Conservation (phyloP, 2,329 filamentous ascomycete species). For the Ophiostoma sp. region DNA sequence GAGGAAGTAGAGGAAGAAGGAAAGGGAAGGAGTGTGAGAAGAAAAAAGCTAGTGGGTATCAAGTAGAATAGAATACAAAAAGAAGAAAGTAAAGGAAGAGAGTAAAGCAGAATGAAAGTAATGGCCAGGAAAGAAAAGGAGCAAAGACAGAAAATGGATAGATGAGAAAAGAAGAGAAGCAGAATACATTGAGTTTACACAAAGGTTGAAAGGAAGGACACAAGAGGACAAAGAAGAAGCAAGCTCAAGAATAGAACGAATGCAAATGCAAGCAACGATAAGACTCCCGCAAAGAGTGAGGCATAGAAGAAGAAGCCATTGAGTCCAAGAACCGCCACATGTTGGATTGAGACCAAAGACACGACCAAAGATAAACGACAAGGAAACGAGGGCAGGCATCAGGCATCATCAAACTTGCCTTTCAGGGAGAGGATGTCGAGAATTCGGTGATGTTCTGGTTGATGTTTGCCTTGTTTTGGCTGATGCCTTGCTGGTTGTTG, state of each 20-base stretch:
- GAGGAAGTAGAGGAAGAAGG: background rate
- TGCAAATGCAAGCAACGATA: no score
- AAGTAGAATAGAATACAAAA: background rate
- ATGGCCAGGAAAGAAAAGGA: background rate
- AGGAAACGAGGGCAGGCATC: background rate
- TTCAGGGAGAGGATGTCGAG: background rate
- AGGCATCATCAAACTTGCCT: conserved; percentile 5
- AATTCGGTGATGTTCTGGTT: background rate
- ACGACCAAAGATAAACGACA: background rate
- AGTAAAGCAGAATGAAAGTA: background rate
- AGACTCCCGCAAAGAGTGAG: no score
- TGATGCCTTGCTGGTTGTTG: background rate
- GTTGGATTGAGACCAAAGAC: no score
- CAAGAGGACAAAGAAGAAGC: no score
- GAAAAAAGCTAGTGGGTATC: background rate
- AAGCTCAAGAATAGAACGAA: no score
- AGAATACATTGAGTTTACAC: no score
- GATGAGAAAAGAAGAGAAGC: no score
- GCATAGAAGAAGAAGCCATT: no score
- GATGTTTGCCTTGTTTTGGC: background rate
- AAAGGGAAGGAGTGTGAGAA: background rate
- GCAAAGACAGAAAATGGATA: background rate
- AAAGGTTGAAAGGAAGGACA: no score
- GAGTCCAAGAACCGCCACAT: no score
- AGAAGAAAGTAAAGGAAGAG: background rate